A percentile compares a stretch with the other conserved stretches of the same genome.
Conservation (phyloP, 2,329 filamentous ascomycete genomes). For the Fusarium sp. region DNA sequence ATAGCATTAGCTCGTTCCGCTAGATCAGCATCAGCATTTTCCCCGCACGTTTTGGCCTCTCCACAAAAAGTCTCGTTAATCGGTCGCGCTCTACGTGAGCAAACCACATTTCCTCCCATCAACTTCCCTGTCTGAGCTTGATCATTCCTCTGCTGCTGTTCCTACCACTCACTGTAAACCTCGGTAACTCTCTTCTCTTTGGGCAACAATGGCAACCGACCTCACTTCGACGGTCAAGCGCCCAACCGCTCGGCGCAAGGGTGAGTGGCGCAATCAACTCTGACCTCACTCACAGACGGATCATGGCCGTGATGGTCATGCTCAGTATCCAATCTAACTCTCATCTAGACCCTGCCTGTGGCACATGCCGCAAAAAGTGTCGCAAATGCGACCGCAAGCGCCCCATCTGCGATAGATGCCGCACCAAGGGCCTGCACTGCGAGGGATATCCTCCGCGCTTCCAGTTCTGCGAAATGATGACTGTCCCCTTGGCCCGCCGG, state of each 20-base stretch:
- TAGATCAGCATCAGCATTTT: not conserved
- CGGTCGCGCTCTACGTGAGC: not conserved
- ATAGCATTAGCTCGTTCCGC: not conserved
- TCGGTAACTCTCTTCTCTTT: not conserved
- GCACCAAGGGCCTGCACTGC: constrained; percentile 45
- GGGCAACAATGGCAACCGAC: constrained; percentile 24
- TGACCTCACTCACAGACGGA: not conserved
- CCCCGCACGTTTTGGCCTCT: not conserved
- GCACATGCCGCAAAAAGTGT: constrained; percentile 48
- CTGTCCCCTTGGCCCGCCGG: fast-evolving
- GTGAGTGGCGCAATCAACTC: constrained; percentile 4
- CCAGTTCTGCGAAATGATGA: constrained; percentile 42
- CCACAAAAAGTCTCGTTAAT: not conserved
- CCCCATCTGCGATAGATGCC: constrained; percentile 45
- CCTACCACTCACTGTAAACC: not conserved
- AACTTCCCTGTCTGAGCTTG: not conserved
- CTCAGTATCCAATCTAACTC: not conserved
- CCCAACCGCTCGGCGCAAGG: constrained; percentile 37
- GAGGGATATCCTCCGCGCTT: constrained; percentile 48
- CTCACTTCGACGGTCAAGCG: constrained; percentile 3
- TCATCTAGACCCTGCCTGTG: constrained; percentile 45
- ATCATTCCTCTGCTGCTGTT: not conserved
- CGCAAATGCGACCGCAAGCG: constrained; percentile 48
- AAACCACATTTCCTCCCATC: not conserved
- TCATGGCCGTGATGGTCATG: not conserved